phyloP scores from a whole-genome alignment of 352 stramenopile genomes.

The Phytophthora podocarpi region DNA sequence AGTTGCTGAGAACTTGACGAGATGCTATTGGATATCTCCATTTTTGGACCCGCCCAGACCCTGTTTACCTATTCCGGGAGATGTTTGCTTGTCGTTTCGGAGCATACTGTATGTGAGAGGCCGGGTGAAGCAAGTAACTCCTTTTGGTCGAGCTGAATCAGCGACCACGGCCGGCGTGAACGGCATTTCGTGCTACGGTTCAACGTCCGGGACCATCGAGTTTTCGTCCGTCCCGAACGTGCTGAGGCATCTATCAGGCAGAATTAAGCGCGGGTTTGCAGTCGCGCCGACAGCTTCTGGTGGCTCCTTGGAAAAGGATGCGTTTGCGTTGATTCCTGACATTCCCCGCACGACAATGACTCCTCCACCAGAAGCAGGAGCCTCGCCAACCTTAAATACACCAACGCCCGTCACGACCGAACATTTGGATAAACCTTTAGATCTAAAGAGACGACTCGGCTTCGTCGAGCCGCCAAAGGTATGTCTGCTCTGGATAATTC shows the following conservation, averaged over 20 bases:
- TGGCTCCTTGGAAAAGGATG: slow-evolving; percentile 45
- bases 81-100: slow-evolving; percentile 12
- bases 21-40: too few species aligned
- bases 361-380: slow-evolving; percentile 37
- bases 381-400: slow-evolving; percentile 1
- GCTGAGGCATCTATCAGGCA: slow-evolving; percentile 28
- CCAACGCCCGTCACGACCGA: not conserved
- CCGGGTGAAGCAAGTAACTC: too few species aligned
- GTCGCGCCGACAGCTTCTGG: slow-evolving; percentile 39
- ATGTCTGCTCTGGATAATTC: not conserved
- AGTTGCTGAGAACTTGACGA: not conserved
- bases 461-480: slow-evolving; percentile 24
- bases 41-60: slow-evolving; percentile 4
- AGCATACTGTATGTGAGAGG: slow-evolving; percentile 9
- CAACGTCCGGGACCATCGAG: slow-evolving; percentile 23
- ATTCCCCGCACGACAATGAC: slow-evolving; percentile 36
- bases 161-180: slow-evolving; percentile 11
- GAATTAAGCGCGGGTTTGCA: slow-evolving; percentile 43
- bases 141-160: slow-evolving; percentile 22
- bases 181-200: slow-evolving; percentile 28
- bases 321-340: slow-evolving; percentile 41
- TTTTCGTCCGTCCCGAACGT: slow-evolving; percentile 11
- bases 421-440: slow-evolving; percentile 10
- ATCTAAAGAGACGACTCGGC: slow-evolving; percentile 25
- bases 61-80: slow-evolving; percentile 20